Evolutionary conservation across 2,329 filamentous ascomycete genomes (phyloP), one percentile per base, ranked within the genome.

Genomic region (Xylariaceae sp.): DNA sequence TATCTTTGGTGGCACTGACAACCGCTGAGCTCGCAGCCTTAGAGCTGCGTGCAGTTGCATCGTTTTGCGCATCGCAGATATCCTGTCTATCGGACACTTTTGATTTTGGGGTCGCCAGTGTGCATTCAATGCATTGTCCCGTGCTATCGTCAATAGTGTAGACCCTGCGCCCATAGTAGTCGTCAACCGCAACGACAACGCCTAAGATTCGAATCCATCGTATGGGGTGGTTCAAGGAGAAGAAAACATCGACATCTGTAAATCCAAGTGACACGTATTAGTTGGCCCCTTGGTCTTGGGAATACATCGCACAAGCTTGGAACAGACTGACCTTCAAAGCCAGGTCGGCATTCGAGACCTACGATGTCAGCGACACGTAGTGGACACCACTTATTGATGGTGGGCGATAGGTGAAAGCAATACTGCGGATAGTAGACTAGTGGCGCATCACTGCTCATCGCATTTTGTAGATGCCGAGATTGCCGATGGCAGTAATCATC

Each of bases 141-240:
- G 77, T 83, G 60, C 81, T 79, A 62, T 86, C 82, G 55, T 86
- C 82, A n/a, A 86, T 62, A 2, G 75, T 82, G 55, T 76, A 81
- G 33, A 77, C 65, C 36, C 68, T 70, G 27, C 68, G 68, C 27
- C 65, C 65, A 27, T 57, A 51, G 45, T 70, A 76, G 19, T 80
- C 72, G 52, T 80, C 75, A 27, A 81, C 66, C 11, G 77, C 79
- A 44, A 90, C 82, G 19, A 92, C 75, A 7, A 89, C 65, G 22
- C 88, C 88, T 6, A 82, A 76, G 23, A 91, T 65, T 50, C 83
- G 82, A 42, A 87, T 78, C 79, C 83, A 91, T 74, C 82, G 80
- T 55, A 92, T 80, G 0, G 87, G 87, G 54, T 91, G 81, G 63
- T 90, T 91, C 40, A 74, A 66, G 67, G 82, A 75, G 64, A 90